Base-by-base conservation (phyloP, 2,329 filamentous ascomycete species). In the Diaporthe longicolla region DNA sequence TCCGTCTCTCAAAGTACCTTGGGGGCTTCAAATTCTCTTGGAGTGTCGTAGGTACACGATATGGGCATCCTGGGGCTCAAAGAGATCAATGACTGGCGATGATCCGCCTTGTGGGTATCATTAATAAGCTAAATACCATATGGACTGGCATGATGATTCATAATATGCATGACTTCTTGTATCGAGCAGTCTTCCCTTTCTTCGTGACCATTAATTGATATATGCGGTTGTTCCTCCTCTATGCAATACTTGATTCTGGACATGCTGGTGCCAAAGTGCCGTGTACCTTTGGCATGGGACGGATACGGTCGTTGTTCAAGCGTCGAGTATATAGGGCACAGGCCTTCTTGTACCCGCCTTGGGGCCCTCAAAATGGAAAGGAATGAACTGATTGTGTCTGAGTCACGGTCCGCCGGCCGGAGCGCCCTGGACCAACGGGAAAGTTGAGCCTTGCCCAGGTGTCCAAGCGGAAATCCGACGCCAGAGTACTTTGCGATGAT, bases 191-290 rank as follows among this genome's bases (percentile, higher is more conserved):
- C 63, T 66, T 15, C 29, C 63, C 13, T 13, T 17, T 24, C 43
- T 21, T 6, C 21, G 24, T 3, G 24, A 52, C 17, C 3, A 52
- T 37, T 43, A 37, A 21, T 24, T 37, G 45, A 35, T 35, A 24
- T 48, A 45, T 50, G 43, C 43, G 35, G 43, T 13, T n/a, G n/a
- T 24, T 50, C 26, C 43, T 48, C 61, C n/a, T 66, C 45, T 52
- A 66, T 52, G 29, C 45, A 37, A 66, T 19, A 4, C 21, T 37
- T 13, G 19, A 11, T 10, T 3, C 32, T 52, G 13, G 45, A n/a
- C 45, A 29, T 19, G n/a, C 29, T 29, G 52, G 32, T 66, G 29
- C 63, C 63, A 52, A 24, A 66, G 29, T 66, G 32, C 61, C 32
- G 48, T 52, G 35, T 50, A 26, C 45, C 63, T 52, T 50, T 52